Base-by-base conservation (phyloP, 345 rosid genomes). In the Acer saccharum region DNA sequence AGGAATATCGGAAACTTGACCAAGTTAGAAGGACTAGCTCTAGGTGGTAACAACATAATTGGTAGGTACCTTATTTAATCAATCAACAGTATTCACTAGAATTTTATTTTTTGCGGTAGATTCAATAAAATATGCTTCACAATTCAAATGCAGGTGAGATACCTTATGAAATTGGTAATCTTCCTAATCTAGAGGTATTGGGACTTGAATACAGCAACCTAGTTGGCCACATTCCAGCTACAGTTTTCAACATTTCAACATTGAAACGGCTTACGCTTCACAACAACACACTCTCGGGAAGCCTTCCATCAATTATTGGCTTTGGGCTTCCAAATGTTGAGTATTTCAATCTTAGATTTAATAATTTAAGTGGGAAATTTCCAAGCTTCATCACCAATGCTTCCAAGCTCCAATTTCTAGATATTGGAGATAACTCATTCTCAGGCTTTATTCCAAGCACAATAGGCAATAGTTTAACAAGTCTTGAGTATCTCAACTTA, bases 241-340 rank as follows among this genome's bases (percentile, higher is more conserved):
- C 54, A 8, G 3, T 71, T 12, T 77, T 70, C 60, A 77, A 77
- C 57, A 27, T 77, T 18, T 77, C 80, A 18, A 10, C 64, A 35
- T 17, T 76, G 17, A 10, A 2, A 41, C 13, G 0, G 11, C 6
- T 76, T 23, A 0, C 0, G 25, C 35, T 23, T 21, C 0, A 0
- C 0, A 9, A 63, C 14, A 63, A 63, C 35, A 10, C 14, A 25
- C 29, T 63, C 39, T 63, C 66, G 3, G 66, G 66, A 9, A 63
- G 32, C 18, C 66, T 63, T 25, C 66, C 66, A 21, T 63, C 66
- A 63, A 63, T n/a, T 12, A 21, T 3, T 21, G 66, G 27, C 4
- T 3, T 11, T 27, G 10, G 39, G 6, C 35, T 63, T 21, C 66
- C 66, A 63, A 63, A 62, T 10, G 21, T 62, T 21, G 16, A 23